Base-by-base conservation (phyloP, 208 protist genomes). In the Endotrypanum monterogeii region DNA sequence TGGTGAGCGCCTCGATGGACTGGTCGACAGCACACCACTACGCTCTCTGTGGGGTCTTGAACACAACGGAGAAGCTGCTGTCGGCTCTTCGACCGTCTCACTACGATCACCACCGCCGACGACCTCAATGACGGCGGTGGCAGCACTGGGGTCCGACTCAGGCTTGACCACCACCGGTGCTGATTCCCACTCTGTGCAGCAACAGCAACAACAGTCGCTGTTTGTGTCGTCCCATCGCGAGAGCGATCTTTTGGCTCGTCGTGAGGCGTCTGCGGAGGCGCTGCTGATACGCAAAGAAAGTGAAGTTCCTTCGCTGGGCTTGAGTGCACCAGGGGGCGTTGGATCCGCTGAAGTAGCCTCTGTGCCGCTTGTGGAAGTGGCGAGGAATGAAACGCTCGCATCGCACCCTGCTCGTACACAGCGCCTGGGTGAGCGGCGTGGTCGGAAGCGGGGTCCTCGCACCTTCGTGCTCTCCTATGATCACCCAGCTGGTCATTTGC, bases 401-500 rank as follows among this genome's bases (percentile, higher is more conserved):
- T 62, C 57, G 23, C 23, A 20, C 57, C 58, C 37, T 51, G 32
- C 32, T 55, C 48, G n/a, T 30, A 25, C 60, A 25, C 54, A 48
- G 44, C 57, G 44, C 54, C 67, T 39, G 0, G 35, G 71, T 58
- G 72, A 74, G 16, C 76, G 58, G 6, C 72, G 67, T 1, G 46
- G 32, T 1, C 52, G 67, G 61, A 56, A 50, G 30, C 78, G 79
- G 44, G 60, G 67, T 2, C 55, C 52, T 39, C 83, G 81, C 65
- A 76, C 72, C 30, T 90, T 90, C 68, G 57, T 82, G 1, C 75
- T 95, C 32, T 84, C 82, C 41, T 93, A 89, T 67, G 70, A 85
- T 25, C 90, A 95, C 74, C 84, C 83, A 0, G 75, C 76, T 20
- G 90, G 88, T 1, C 88, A 95, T 74, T 30, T 92, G 7, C 76